Evolutionary conservation across 2,329 filamentous ascomycete species (phyloP).

Genomic region (Cryphonectria parasitica): DNA sequence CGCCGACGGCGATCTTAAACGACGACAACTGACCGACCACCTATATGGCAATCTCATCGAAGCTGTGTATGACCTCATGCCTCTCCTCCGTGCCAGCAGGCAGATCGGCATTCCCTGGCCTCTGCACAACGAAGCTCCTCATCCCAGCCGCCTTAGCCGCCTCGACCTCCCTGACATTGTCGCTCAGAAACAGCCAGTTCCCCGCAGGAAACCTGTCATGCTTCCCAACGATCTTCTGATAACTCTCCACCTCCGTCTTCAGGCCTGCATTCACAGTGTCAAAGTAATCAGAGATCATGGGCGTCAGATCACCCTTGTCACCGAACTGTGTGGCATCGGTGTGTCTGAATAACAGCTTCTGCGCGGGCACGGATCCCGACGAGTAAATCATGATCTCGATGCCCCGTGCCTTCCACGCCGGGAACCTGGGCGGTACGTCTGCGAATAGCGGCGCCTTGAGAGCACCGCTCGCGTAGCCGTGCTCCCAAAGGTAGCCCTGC

Average conservation of each 20-base stretch:
- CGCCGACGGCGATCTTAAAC: background rate
- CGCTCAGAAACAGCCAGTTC: conserved; percentile 78
- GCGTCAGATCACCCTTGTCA: conserved; percentile 61
- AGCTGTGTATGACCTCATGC: conserved; percentile 38
- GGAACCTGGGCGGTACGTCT: conserved; percentile 70
- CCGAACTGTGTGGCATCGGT: conserved; percentile 48
- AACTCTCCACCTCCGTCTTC: conserved; percentile 71
- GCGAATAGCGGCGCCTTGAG: conserved; percentile 74
- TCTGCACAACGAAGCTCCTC: conserved; percentile 62
- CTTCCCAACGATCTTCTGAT: conserved; percentile 63
- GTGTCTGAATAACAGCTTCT: conserved; percentile 78
- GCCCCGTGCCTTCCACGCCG: conserved; percentile 59
- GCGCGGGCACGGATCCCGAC: conserved; percentile 77
- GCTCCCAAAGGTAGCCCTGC: conserved; percentile 78
- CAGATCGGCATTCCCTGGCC: conserved; percentile 73
- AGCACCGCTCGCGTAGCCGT: conserved; percentile 71
- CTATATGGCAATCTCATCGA: conserved; percentile 36
- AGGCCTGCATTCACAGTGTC: conserved; percentile 81
- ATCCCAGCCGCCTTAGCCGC: conserved; percentile 67
- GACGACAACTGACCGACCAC: conserved; percentile 9
- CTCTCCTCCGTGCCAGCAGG: conserved; percentile 43
- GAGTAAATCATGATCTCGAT: conserved; percentile 76
- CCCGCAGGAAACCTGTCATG: conserved; percentile 49
- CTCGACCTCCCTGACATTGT: conserved; percentile 73
- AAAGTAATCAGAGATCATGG: conserved; percentile 68